Evolutionary conservation across 2,329 filamentous ascomycete species (phyloP).

Genomic region (Microdochium paspali): DNA sequence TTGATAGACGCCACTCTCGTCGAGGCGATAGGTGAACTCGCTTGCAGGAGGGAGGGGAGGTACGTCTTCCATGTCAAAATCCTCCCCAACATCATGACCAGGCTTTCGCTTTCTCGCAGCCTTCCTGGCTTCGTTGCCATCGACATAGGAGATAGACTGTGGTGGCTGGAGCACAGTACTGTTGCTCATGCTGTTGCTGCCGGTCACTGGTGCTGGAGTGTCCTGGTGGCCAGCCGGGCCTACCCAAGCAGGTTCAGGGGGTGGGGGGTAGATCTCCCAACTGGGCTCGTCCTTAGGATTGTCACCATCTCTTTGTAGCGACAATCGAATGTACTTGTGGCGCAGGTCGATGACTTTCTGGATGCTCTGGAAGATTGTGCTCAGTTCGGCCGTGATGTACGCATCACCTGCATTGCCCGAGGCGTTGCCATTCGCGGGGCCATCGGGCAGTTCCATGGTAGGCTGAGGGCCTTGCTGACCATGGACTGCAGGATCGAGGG

Average conservation of each 20-base stretch:
- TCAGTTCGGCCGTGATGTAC: constrained; percentile 74
- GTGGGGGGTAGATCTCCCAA: constrained; percentile 87
- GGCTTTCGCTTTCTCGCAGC: constrained; percentile 64
- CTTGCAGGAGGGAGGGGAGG: constrained; percentile 63
- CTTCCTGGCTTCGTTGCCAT: constrained; percentile 26
- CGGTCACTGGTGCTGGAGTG: constrained; percentile 23
- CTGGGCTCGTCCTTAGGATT: constrained; percentile 78
- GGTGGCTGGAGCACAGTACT: constrained; percentile 29
- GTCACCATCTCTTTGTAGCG: constrained; percentile 70
- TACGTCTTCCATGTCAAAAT: constrained; percentile 76
- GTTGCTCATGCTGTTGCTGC: constrained; percentile 34
- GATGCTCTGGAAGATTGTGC: constrained; percentile 81
- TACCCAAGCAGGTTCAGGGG: constrained; percentile 85
- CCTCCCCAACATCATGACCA: constrained; percentile 82
- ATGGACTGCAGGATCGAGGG: constrained; percentile 1
- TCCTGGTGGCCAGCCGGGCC: constrained; percentile 32
- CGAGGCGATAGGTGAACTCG: constrained; percentile 68
- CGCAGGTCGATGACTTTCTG: constrained; percentile 81
- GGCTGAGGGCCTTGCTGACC: constrained; percentile 6
- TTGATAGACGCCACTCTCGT: constrained; percentile 82
- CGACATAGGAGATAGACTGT: constrained; percentile 14
- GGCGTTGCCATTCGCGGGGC: constrained; percentile 51
- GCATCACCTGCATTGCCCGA: constrained; percentile 63
- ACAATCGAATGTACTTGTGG: constrained; percentile 80
- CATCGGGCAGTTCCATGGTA: constrained; percentile 38